Conservation (phyloP, 2,329 filamentous ascomycete genomes). For the Alternaria solani region DNA sequence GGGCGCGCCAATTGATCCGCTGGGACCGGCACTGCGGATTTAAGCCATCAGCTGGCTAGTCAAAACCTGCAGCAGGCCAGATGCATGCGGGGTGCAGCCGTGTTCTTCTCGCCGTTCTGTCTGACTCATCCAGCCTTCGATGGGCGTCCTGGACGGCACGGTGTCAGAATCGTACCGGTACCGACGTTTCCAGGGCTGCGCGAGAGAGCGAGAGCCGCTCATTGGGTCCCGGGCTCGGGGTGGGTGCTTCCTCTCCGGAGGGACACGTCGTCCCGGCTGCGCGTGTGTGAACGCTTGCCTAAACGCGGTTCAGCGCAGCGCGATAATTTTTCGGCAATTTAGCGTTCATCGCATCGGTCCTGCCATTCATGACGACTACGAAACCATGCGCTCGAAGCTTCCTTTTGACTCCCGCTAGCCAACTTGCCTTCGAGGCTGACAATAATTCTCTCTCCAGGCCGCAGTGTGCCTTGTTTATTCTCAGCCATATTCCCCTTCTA, state of each 20-base stretch:
- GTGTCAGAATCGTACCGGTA: conserved; percentile 29
- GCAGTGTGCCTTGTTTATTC: conserved; percentile 28
- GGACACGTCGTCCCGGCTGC: conserved; percentile 20
- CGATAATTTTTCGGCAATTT: conserved; percentile 30
- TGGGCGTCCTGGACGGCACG: conserved; percentile 21
- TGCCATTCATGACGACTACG: conserved; percentile 36
- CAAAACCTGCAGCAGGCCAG: conserved; percentile 27
- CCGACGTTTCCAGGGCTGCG: conserved; percentile 20
- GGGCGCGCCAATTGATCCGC: background rate
- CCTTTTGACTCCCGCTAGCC: conserved; percentile 38
- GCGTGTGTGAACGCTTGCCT: conserved; percentile 5
- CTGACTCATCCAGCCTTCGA: conserved; percentile 30
- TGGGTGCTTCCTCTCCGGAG: conserved; percentile 23
- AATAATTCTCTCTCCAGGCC: conserved; percentile 41
- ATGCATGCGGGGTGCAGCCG: conserved; percentile 38
- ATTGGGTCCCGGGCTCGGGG: conserved; percentile 27
- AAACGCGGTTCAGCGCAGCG: conserved; percentile 14
- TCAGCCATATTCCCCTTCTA: conserved; percentile 16
- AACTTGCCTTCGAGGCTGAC: conserved; percentile 31
- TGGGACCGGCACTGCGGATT: conserved; percentile 21
- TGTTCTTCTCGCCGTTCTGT: conserved; percentile 36
- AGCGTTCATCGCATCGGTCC: conserved; percentile 19
- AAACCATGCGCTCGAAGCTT: conserved; percentile 37
- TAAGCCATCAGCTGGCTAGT: conserved; percentile 30
- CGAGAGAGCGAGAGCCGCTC: background rate